phyloP scores from a whole-genome alignment of 331 rosid genomes.

The Stylosanthes scabra region DNA sequence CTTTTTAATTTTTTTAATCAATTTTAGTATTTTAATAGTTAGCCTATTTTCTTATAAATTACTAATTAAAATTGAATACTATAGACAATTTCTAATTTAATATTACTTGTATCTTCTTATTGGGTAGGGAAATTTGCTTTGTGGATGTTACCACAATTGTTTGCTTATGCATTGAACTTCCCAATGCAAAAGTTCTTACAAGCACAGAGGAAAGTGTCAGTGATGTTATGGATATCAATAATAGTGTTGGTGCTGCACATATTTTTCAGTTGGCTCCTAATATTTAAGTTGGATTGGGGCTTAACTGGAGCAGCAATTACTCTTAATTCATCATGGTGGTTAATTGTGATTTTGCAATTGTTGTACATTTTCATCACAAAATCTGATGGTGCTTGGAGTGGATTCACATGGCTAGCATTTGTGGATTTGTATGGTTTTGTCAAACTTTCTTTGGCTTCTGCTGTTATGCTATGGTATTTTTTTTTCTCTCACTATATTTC shows the following conservation, averaged over 20 bases:
- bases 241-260: slow-evolving; percentile 54
- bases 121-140: slow-evolving; percentile 69
- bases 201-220: slow-evolving; percentile 72
- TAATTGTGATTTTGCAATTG: slow-evolving; percentile 53
- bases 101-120: not conserved
- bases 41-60: no score
- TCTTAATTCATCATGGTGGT: slow-evolving; percentile 80
- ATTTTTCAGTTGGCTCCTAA: slow-evolving; percentile 69
- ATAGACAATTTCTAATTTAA: no score
- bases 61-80: no score
- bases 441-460: slow-evolving; percentile 85
- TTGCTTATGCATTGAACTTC: slow-evolving; percentile 77
- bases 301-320: slow-evolving; percentile 72
- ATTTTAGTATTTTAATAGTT: no score
- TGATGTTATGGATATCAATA: slow-evolving; percentile 63
- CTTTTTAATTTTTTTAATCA: no score
- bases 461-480: slow-evolving; percentile 79
- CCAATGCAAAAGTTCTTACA: slow-evolving; percentile 86
- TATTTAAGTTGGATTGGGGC: slow-evolving; percentile 73
- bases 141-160: slow-evolving; percentile 83
- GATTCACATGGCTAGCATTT: slow-evolving; percentile 83
- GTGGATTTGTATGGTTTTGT: slow-evolving; percentile 65
- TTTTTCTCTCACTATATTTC: slow-evolving; percentile 27
- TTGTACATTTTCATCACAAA: slow-evolving; percentile 66
- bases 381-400: slow-evolving; percentile 89